These are phyloP conservation scores for Fusarium clavum DNA, from an alignment of 2,329 filamentous ascomycete species.

Conservation along the genomic window DNA sequence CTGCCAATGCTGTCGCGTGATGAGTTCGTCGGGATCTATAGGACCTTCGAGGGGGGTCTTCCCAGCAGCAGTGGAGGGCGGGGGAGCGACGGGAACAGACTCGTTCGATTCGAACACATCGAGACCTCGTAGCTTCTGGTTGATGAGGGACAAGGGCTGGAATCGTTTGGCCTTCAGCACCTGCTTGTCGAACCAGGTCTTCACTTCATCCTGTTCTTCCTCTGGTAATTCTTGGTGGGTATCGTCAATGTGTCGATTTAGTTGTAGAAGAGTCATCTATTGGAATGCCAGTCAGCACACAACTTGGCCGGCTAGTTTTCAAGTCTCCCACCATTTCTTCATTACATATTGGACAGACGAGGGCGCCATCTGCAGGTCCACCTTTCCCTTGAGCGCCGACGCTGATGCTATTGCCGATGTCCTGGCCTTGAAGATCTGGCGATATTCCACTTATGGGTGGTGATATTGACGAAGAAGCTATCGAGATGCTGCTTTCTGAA, in stretches of 20 bases:
- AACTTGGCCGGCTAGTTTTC: not conserved
- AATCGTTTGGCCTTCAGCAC: conserved; percentile 94
- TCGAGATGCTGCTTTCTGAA: conserved; percentile 79
- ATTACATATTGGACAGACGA: conserved; percentile 96
- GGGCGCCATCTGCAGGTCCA: conserved; percentile 63
- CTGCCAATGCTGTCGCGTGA: conserved; percentile 92
- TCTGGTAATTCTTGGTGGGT: conserved; percentile 89
- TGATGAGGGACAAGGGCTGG: conserved; percentile 89
- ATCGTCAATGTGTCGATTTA: conserved; percentile 89
- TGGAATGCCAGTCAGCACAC: not conserved
- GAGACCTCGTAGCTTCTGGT: conserved; percentile 91
- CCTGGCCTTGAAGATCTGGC: conserved; percentile 74
- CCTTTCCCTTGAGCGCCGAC: conserved; percentile 67
- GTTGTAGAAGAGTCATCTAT: conserved; percentile 88
- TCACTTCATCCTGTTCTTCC: conserved; percentile 91
- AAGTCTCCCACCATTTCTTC: conserved; percentile 87
- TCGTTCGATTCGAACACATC: conserved; percentile 96
- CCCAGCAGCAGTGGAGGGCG: conserved; percentile 50
- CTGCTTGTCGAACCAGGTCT: conserved; percentile 96
- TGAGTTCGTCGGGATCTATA: conserved; percentile 87
- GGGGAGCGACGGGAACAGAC: conserved; percentile 55
- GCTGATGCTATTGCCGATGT: conserved; percentile 84
- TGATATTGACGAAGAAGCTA: conserved; percentile 78
- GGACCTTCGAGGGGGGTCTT: conserved; percentile 57
- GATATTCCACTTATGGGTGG: conserved; percentile 69